Conservation (phyloP, 805 yeast species). For the Barnettozyma wickerhamii region DNA sequence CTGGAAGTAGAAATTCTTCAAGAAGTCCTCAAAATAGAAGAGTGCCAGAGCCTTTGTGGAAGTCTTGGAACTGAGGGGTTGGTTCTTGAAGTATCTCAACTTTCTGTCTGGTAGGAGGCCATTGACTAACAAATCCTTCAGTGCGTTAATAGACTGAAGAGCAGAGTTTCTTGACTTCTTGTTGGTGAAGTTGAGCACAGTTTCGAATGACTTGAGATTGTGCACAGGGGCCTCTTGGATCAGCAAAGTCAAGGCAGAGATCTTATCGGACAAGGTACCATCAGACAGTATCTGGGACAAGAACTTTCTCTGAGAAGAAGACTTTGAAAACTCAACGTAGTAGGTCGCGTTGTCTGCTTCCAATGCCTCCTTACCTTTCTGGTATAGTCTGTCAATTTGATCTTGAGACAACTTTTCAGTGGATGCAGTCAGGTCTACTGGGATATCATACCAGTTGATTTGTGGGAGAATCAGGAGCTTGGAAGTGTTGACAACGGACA, state of each 20-base stretch:
- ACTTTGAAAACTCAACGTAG: slow-evolving; percentile 66
- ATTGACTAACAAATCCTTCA: slow-evolving; percentile 80
- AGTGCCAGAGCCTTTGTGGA: slow-evolving; percentile 59
- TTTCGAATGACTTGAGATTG: slow-evolving; percentile 78
- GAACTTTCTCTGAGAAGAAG: slow-evolving; percentile 80
- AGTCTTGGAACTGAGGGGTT: slow-evolving; percentile 42
- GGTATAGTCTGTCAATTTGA: slow-evolving; percentile 56
- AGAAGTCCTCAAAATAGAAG: slow-evolving; percentile 84
- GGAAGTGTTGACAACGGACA: slow-evolving; percentile 46
- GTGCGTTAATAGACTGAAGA: slow-evolving; percentile 81
- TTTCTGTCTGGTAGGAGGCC: slow-evolving; percentile 88
- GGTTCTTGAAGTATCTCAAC: slow-evolving; percentile 73
- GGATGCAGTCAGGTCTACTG: slow-evolving; percentile 30
- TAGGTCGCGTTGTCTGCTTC: slow-evolving; percentile 70
- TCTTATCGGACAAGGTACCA: slow-evolving; percentile 95
- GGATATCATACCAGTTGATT: slow-evolving; percentile 73
- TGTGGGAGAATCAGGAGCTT: slow-evolving; percentile 57
- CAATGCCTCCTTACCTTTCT: slow-evolving; percentile 61
- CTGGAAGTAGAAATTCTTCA: slow-evolving; percentile 72
- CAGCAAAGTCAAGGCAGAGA: slow-evolving; percentile 87
- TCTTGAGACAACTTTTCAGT: slow-evolving; percentile 35
- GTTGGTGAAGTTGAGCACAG: slow-evolving; percentile 70
- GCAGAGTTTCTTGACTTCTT: slow-evolving; percentile 94
- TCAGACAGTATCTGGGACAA: slow-evolving; percentile 80
- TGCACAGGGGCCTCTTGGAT: slow-evolving; percentile 95